Conservation (phyloP, 192 early-diverging fungal species). For the Chytriomyces confervae region DNA sequence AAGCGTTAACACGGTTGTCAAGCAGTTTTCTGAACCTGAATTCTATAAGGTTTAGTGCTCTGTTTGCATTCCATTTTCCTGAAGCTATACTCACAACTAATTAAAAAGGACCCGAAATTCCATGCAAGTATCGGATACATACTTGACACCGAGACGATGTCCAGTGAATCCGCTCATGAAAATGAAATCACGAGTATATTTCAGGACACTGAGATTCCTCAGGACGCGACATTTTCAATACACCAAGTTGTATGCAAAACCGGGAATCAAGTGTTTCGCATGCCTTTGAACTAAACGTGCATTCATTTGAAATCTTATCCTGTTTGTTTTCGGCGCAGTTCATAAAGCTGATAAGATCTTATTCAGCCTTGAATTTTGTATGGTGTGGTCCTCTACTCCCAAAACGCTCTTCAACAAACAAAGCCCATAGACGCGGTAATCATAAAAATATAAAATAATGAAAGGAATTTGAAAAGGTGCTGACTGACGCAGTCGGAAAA, state of each 20-base stretch:
- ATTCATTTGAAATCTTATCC: neutral
- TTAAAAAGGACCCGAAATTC: constrained; percentile 9
- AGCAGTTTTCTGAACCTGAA: constrained; percentile 15
- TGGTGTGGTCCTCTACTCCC: too few relatives aligned
- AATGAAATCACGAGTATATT: neutral
- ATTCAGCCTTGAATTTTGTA: too few relatives aligned
- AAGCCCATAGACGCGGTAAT: too few relatives aligned
- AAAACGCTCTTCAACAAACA: too few relatives aligned
- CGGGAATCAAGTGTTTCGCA: constrained; percentile 2
- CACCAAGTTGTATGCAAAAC: constrained; percentile 15
- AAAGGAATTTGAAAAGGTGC: too few relatives aligned
- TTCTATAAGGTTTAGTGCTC: constrained; percentile 17
- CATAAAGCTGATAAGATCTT: too few relatives aligned
- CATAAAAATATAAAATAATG: too few relatives aligned
- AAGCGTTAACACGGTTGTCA: neutral
- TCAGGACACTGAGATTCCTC: neutral
- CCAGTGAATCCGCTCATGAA: neutral
- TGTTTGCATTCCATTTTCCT: neutral
- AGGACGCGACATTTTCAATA: neutral
- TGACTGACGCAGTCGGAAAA: too few relatives aligned
- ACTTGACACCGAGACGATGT: neutral
- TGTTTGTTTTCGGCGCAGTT: too few relatives aligned
- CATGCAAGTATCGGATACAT: constrained; percentile 24
- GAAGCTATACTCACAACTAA: neutral
- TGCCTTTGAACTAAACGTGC: neutral